Base-by-base conservation (phyloP, 257 asterid species). In the Solanum boliviense region DNA sequence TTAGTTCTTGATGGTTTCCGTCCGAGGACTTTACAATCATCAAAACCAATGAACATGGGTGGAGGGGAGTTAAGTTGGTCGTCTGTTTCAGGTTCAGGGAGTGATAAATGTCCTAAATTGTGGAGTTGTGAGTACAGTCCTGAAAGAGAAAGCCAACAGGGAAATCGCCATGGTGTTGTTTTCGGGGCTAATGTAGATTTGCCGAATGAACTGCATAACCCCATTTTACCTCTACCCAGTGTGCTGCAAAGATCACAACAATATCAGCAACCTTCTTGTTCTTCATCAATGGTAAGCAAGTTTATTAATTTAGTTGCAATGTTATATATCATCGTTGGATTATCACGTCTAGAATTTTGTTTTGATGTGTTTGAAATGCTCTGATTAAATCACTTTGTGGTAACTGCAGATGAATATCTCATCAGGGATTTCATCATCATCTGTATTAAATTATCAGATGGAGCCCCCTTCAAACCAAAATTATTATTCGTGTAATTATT, bases 381-480 rank as follows among this genome's bases (percentile, higher is more conserved):
- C 67, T 82, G 44, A 82, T 52, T 3, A 62, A 39, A 58, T 52
- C n/a, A 35, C 68, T 68, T 23, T 90, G 21, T 79, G 82, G 73
- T 62, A 84, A 76, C 82, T 91, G 90, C 93, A 93, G 95, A 92
- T 92, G 93, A 96, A 89, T 90, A 74, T 94, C 88, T 91, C 94
- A 85, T 86, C 95, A 9, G 94, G 92, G 87, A 94, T 93, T 88
- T 90, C 94, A 73, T 82, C 86, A 27, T 85, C 97, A 29, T 89
- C 98, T 78, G 91, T 89, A 52, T 32, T 90, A 46, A 91, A 89
- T 90, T 92, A 92, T 84, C 96, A 90, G 91, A 93, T 91, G 92
- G 99, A 96, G 99, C 99, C 95, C 99, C 99, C 98, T 96, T 96
- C 98, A 94, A 96, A 94, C 98, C 99, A 95, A 96, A 96, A 89